phyloP scores from a whole-genome alignment of 768 basidiomycete species.

The Leucosporidium scottii region DNA sequence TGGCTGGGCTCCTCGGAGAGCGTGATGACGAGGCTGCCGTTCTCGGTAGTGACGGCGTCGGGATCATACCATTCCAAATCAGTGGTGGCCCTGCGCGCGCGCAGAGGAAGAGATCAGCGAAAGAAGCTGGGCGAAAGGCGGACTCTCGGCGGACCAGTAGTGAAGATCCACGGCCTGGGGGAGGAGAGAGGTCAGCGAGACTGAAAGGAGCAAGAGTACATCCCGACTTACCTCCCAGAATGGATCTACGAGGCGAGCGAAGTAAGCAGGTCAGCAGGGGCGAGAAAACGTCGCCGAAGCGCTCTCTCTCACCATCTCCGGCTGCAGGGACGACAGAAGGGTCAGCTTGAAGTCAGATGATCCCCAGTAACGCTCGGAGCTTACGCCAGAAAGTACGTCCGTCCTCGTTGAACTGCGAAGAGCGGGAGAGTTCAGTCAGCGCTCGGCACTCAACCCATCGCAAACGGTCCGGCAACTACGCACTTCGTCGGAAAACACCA shows the following conservation, averaged over 20 bases:
- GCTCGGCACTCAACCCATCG: neutral
- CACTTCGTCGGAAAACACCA: conserved; percentile 76
- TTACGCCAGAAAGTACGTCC: conserved; percentile 62
- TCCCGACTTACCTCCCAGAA: too few relatives aligned
- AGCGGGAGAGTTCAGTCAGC: neutral
- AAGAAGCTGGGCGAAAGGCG: neutral
- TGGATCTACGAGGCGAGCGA: conserved; percentile 42
- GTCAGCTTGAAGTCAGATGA: too few relatives aligned
- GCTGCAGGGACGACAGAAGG: too few relatives aligned
- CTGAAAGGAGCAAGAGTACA: too few relatives aligned
- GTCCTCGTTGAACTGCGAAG: conserved; percentile 54
- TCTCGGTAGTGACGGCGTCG: conserved; percentile 41
- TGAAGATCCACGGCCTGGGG: conserved; percentile 43
- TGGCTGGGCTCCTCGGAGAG: conserved; percentile 20
- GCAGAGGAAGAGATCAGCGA: conserved; percentile 38
- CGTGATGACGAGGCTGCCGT: conserved; percentile 38
- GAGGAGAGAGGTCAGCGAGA: too few relatives aligned
- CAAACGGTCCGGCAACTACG: neutral
- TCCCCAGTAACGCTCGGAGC: too few relatives aligned
- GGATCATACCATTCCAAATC: conserved; percentile 45
- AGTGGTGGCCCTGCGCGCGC: conserved; percentile 36
- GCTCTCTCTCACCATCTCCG: neutral
- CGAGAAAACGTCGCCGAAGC: neutral
- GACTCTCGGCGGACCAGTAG: neutral
- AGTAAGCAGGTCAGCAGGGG: neutral